Evolutionary conservation across 1,284 basidiomycete genomes (phyloP).

Genomic region (Sanghuangporus baumii): DNA sequence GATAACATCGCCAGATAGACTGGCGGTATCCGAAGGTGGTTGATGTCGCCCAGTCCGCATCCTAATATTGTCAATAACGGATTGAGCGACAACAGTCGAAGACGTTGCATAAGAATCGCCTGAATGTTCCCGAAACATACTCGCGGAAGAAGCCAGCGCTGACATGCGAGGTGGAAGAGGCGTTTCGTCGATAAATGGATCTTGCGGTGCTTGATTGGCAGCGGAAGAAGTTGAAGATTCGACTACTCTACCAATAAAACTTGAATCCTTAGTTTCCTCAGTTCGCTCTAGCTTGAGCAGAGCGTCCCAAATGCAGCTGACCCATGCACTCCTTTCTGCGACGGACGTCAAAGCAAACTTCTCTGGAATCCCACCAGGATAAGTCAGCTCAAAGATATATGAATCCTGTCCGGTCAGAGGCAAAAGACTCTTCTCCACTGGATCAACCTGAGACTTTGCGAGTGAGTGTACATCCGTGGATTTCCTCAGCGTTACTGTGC

Average conservation of each 20-base stretch:
- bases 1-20: background rate
- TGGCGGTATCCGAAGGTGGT: background rate
- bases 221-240: background rate
- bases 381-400: slow-evolving; percentile 57
- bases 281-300: slow-evolving; percentile 40
- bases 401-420: slow-evolving; percentile 33
- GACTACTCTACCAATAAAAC: background rate
- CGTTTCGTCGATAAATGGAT: background rate
- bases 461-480: slow-evolving; percentile 63
- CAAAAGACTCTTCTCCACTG: slow-evolving; percentile 37
- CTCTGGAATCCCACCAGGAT: slow-evolving; percentile 45
- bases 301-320: slow-evolving; percentile 66
- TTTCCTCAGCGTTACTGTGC: slow-evolving; percentile 41
- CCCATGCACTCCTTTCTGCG: slow-evolving; percentile 63
- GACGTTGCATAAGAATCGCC: background rate
- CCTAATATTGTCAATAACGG: background rate
- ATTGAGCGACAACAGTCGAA: background rate
- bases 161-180: background rate
- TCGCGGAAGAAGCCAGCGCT: background rate
- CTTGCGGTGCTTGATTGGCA: background rate
- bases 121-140: background rate
- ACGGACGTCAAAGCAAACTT: slow-evolving; percentile 56
- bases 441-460: slow-evolving; percentile 35
- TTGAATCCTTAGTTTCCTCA: slow-evolving; percentile 10
- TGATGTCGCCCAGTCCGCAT: background rate